Evolutionary conservation across 2,329 filamentous ascomycete species (phyloP), one percentile per base, ranked within the genome.

Genomic region (Calonectria pseudoturangicola): DNA sequence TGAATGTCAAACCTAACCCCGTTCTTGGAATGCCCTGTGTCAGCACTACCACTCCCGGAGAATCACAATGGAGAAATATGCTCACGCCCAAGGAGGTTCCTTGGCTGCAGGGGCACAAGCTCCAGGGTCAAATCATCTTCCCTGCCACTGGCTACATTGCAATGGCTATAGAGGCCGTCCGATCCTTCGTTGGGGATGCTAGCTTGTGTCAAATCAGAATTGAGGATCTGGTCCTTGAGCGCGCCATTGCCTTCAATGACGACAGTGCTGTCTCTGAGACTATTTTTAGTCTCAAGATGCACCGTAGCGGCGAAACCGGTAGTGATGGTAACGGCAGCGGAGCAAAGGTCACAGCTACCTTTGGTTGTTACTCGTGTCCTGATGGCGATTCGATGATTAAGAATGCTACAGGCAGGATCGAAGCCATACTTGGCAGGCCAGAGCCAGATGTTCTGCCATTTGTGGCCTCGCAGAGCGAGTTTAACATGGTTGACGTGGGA

Each of bases 121-220:
- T 74, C 0, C 72, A 74, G 33, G 72, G 72, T 5, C 72, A 74
- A 2, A 65, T 73, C 12, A 56, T 74, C 1, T 74, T 74, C n/a
- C 70, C 72, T 0, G 72, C 64, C 3, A 56, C 62, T n/a, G 72
- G 70, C 3, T 74, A 73, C 2, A 58, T 65, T 13, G 48, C 70
- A 4, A 58, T 74, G 58, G 72, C 72, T 9, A 28, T 74, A 0
- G 72, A 74, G 7, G 72, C 72, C 1, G 27, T 48, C 6, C 43
- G 45, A 47, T 39, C 43, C 7, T 47, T 72, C 4, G 66, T 30
- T 4, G 54, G 48, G 36, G 30, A 64, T 1, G 70, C 68, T 6
- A 63, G 56, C 4, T 18, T 64, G 9, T 41, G 13, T 13, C 48
- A 51, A 7, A 30, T 72, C 13, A 72, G 70, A 39, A 36, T 72